phyloP scores from a whole-genome alignment of 108 stramenopile genomes.

The Stephanodiscus triporus region DNA sequence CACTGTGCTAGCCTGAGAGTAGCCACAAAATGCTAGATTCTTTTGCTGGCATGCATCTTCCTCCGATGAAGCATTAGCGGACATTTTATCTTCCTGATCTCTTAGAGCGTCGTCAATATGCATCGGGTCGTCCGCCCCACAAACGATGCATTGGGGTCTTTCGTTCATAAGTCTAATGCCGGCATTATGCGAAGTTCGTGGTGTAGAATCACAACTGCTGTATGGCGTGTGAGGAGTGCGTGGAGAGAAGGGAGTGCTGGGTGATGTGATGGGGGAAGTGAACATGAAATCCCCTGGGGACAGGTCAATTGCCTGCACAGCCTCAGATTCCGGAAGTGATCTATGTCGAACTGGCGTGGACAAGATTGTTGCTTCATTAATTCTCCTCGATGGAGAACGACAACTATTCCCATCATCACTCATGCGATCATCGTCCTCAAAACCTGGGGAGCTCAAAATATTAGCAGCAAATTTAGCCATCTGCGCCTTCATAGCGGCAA shows the following conservation, averaged over 20 bases:
- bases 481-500: constrained; percentile 36
- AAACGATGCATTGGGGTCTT: constrained; percentile 83
- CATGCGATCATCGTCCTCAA: constrained; percentile 54
- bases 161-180: constrained; percentile 51
- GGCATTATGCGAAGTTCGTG: constrained; percentile 18
- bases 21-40: constrained; percentile 82
- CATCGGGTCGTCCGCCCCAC: constrained; percentile 53
- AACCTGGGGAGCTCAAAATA: constrained; percentile 27
- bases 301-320: constrained; percentile 29
- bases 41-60: constrained; percentile 51
- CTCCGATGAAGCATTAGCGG: constrained; percentile 11
- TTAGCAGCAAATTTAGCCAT: constrained; percentile 76
- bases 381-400: constrained; percentile 41
- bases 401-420: constrained; percentile 18
- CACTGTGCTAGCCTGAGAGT: constrained; percentile 80
- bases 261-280: constrained; percentile 34
- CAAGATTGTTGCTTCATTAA: constrained; percentile 21
- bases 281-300: constrained; percentile 32
- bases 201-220: constrained; percentile 15
- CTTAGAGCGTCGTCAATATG: constrained; percentile 34
- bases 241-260: constrained; percentile 35
- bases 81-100: constrained; percentile 1
- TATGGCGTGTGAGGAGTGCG: constrained; percentile 22
- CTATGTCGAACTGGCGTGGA: constrained; percentile 34
- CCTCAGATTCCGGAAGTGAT: constrained; percentile 10